Evolutionary conservation across 202 grass and related monocot species (phyloP).

Genomic region (Carex arenaria): DNA sequence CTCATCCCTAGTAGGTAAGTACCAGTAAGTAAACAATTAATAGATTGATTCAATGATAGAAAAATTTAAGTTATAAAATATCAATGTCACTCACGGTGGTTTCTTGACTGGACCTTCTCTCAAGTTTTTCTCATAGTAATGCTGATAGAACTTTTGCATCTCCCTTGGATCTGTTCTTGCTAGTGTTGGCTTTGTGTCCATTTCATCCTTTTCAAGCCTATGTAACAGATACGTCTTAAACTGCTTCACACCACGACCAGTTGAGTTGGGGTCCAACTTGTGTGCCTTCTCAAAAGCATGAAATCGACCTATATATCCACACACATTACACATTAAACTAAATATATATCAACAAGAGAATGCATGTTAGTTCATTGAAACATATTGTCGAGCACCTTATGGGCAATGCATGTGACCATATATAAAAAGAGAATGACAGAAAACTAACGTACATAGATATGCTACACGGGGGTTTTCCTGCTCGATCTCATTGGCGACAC

Average conservation of each 20-base stretch:
- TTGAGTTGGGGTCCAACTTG: conserved; percentile 55
- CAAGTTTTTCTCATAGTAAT: conserved; percentile 46
- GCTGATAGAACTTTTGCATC: conserved; percentile 64
- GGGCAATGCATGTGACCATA: neutral
- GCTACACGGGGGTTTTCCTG: conserved; percentile 56
- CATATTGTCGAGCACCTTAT: conserved; percentile 6
- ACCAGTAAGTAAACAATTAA: neutral
- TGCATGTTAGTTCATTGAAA: neutral
- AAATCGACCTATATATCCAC: conserved; percentile 48
- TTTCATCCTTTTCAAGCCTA: conserved; percentile 87
- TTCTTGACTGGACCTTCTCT: conserved; percentile 25
- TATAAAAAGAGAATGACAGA: neutral
- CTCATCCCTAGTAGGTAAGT: conserved; percentile 46
- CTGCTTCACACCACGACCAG: conserved; percentile 64
- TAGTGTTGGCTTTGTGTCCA: conserved; percentile 24
- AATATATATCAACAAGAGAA: neutral
- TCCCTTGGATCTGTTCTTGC: conserved; percentile 53
- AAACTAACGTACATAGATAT: conserved; percentile 52
- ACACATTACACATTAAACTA: neutral
- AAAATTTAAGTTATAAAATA: too few species aligned
- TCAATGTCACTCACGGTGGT: conserved; percentile 36
- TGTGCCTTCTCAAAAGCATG: conserved; percentile 87
- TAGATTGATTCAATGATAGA: neutral
- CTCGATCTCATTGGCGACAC: conserved; percentile 94
- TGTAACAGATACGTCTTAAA: conserved; percentile 96